These are phyloP conservation scores for Gossypium lobatum DNA, from an alignment of 441 rosid species.

Conservation along the genomic window DNA sequence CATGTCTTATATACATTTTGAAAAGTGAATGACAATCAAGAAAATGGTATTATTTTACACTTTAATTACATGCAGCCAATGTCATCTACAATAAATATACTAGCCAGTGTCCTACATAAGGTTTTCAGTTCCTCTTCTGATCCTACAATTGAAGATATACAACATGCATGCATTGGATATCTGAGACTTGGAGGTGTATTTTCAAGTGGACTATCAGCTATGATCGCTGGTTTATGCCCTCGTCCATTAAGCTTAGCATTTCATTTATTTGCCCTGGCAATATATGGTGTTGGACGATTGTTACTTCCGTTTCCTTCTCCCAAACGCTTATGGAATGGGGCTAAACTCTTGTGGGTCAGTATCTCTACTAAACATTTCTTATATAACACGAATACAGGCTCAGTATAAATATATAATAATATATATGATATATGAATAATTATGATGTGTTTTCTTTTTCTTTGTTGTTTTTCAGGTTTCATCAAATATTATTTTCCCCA, in stretches of 20 bases:
- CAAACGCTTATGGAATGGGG: too few species aligned
- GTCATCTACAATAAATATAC: background rate
- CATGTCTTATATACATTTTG: background rate
- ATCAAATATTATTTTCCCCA: too few species aligned
- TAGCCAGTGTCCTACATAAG: slow-evolving; percentile 12
- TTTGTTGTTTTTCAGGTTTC: background rate
- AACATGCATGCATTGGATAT: too few species aligned
- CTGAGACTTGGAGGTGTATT: slow-evolving; percentile 9
- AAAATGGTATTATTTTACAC: background rate
- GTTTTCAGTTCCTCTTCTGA: slow-evolving; percentile 7
- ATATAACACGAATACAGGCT: background rate
- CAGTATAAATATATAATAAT: too few species aligned
- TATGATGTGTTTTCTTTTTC: background rate
- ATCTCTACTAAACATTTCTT: background rate
- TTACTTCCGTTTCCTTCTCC: background rate
- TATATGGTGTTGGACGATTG: slow-evolving; percentile 15
- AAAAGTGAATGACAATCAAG: too few species aligned
- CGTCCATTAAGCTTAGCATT: background rate
- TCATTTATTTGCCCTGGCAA: background rate
- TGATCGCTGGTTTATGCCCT: background rate
- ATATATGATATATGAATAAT: too few species aligned
- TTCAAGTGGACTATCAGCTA: background rate
- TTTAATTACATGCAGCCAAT: background rate
- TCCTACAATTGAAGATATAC: background rate
- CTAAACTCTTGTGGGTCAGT: too few species aligned